Percentiles rank a stretch among this genome's conserved stretches.
Evolutionary conservation across 768 basidiomycete genomes (phyloP).

Genomic region (Mycena alexandri): DNA sequence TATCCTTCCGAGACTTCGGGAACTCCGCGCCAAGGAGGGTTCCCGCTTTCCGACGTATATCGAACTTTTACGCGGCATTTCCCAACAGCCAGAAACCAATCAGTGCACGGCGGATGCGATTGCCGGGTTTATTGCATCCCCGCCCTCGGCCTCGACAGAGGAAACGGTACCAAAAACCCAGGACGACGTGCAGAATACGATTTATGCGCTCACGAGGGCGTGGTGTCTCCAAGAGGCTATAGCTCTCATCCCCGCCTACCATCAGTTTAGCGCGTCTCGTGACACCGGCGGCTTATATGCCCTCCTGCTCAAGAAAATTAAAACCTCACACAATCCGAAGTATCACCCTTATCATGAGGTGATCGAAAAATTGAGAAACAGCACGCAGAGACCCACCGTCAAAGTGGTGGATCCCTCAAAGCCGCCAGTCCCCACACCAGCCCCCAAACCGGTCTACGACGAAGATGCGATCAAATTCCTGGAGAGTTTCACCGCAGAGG

Average conservation of each 20-base stretch:
- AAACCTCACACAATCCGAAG: constrained; percentile 15
- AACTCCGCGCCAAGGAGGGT: constrained; percentile 2
- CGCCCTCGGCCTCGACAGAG: not conserved
- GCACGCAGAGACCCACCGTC: too few species aligned
- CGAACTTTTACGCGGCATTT: not conserved
- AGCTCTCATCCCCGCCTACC: constrained; percentile 19
- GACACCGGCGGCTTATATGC: not conserved
- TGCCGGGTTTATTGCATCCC: not conserved
- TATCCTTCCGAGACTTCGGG: constrained; percentile 18
- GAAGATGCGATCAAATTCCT: not conserved
- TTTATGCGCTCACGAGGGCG: constrained; percentile 23
- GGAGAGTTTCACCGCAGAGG: constrained; percentile 27
- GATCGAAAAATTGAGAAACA: constrained; percentile 11
- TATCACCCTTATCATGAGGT: not conserved
- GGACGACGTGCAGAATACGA: not conserved
- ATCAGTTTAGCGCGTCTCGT: not conserved
- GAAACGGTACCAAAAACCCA: not conserved
- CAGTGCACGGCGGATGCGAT: not conserved
- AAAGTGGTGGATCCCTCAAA: too few species aligned
- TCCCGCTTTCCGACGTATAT: constrained; percentile 1
- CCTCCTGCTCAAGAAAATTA: constrained; percentile 23
- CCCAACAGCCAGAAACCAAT: not conserved
- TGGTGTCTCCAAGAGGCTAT: constrained; percentile 34
- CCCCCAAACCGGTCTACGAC: not conserved
- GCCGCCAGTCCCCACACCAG: too few species aligned